phyloP scores from a whole-genome alignment of 1,284 basidiomycete species.

The Tausonia pullulans region DNA sequence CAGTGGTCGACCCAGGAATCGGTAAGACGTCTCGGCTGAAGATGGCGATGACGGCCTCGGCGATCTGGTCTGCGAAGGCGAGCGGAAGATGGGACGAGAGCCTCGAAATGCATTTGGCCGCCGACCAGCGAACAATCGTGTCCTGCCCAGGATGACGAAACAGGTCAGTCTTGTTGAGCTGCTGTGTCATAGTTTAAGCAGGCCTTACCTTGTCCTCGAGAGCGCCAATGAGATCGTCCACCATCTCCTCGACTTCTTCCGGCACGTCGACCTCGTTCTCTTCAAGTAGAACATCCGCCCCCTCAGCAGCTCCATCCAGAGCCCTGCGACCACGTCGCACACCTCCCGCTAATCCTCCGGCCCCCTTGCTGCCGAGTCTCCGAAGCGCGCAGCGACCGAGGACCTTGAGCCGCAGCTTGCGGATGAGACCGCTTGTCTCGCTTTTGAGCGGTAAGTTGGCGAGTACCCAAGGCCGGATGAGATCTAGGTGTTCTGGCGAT shows the following conservation, averaged over 20 bases:
- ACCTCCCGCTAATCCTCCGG: not conserved
- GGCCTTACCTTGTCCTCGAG: conserved; percentile 65
- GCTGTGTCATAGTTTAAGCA: not conserved
- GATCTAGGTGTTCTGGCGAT: conserved; percentile 22
- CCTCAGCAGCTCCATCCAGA: not conserved
- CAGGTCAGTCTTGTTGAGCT: not conserved
- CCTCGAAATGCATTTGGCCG: conserved; percentile 84
- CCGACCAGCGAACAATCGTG: conserved; percentile 87
- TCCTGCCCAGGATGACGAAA: conserved; percentile 46
- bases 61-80: conserved; percentile 64
- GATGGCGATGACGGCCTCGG: conserved; percentile 65
- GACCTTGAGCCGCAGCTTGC: conserved; percentile 56
- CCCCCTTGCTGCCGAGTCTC: conserved; percentile 17
- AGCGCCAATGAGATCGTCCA: conserved; percentile 62
- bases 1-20: conserved; percentile 53
- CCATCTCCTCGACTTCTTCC: conserved; percentile 60
- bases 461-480: conserved; percentile 15
- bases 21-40: conserved; percentile 46
- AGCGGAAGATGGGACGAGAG: conserved; percentile 67
- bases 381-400: conserved; percentile 46
- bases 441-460: conserved; percentile 25
- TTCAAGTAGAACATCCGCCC: not conserved
- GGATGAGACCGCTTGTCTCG: conserved; percentile 37
- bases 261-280: conserved; percentile 52
- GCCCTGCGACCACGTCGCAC: conserved; percentile 2